Conservation (phyloP, 257 asterid species). For the Gentiana straminea region DNA sequence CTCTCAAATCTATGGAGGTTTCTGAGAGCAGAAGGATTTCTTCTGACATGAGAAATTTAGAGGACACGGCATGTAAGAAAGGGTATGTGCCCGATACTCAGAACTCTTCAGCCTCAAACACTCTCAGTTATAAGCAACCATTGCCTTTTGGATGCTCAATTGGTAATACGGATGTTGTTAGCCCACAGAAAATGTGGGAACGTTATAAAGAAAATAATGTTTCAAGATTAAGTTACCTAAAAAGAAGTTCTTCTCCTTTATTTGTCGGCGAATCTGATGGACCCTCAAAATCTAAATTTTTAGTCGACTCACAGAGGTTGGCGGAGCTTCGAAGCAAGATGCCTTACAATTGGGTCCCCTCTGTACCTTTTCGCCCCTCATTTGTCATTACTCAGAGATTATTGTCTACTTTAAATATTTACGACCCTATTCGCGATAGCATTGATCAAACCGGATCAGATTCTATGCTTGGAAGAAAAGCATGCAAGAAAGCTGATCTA, state of each 20-base stretch:
- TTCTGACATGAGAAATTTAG: constrained; percentile 20
- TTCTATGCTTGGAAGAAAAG: constrained; percentile 25
- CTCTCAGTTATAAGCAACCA: constrained; percentile 22
- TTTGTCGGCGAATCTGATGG: constrained; percentile 37
- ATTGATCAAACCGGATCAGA: constrained; percentile 25
- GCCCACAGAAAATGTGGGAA: constrained; percentile 23
- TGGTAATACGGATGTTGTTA: constrained; percentile 26
- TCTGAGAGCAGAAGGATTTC: constrained; percentile 16
- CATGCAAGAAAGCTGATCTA: constrained; percentile 21
- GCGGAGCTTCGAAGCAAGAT: constrained; percentile 12
- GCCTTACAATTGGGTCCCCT: constrained; percentile 65
- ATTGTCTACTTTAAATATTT: constrained; percentile 32
- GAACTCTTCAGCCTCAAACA: constrained; percentile 16
- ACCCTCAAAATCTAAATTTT: constrained; percentile 16
- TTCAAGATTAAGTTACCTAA: constrained; percentile 33
- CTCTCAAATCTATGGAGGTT: constrained; percentile 17
- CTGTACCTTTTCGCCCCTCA: constrained; percentile 65
- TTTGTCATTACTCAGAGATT: constrained; percentile 41
- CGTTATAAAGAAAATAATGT: constrained; percentile 26
- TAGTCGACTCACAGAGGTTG: constrained; percentile 19
- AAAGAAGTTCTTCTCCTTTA: constrained; percentile 27
- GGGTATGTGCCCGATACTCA: constrained; percentile 14
- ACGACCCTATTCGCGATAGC: constrained; percentile 41
- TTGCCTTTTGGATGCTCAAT: constrained; percentile 37
- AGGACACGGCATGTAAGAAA: constrained; percentile 18